Evolutionary conservation across 352 stramenopile species (phyloP).

Genomic region (Saprolegnia parasitica): DNA sequence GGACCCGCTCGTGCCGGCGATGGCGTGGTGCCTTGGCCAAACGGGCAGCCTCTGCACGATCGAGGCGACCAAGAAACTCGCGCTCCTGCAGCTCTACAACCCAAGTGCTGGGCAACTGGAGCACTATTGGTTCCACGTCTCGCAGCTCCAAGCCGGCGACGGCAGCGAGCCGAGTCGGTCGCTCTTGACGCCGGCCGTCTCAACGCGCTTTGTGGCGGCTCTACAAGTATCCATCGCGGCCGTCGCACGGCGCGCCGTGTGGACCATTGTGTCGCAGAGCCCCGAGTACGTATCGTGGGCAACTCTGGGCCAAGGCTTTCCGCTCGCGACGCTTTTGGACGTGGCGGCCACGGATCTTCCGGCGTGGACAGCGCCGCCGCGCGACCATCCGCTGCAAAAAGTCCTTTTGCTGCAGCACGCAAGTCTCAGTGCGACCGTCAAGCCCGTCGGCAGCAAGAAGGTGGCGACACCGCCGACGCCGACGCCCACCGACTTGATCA

Average conservation of each 20-base stretch:
- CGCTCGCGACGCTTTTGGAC: not conserved
- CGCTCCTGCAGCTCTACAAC: slow-evolving; percentile 62
- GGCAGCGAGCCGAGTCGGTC: not conserved
- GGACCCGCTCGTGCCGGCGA: slow-evolving; percentile 41
- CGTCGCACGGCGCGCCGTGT: slow-evolving; percentile 55
- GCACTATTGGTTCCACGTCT: slow-evolving; percentile 67
- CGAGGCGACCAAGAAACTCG: slow-evolving; percentile 44
- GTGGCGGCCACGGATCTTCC: not conserved
- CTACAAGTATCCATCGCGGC: slow-evolving; percentile 52
- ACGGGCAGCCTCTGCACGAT: slow-evolving; percentile 46
- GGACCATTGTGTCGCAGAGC: slow-evolving; percentile 49
- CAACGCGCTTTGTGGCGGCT: slow-evolving; percentile 33
- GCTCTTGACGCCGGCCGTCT: not conserved
- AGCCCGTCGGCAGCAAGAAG: not conserved
- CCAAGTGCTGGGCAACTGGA: slow-evolving; percentile 43
- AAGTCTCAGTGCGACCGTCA: not conserved
- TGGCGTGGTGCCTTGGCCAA: slow-evolving; percentile 68
- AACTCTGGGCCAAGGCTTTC: not conserved
- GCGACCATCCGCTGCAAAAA: slow-evolving; percentile 20
- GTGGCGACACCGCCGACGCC: not conserved
- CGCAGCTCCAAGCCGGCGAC: slow-evolving; percentile 11
- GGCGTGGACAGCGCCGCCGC: not conserved
- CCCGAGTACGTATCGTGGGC: slow-evolving; percentile 42
- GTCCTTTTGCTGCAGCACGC: slow-evolving; percentile 12
- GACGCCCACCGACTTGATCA: slow-evolving; percentile 32